Evolutionary conservation across 345 rosid species (phyloP).

Genomic region (Fremontodendron californicum): DNA sequence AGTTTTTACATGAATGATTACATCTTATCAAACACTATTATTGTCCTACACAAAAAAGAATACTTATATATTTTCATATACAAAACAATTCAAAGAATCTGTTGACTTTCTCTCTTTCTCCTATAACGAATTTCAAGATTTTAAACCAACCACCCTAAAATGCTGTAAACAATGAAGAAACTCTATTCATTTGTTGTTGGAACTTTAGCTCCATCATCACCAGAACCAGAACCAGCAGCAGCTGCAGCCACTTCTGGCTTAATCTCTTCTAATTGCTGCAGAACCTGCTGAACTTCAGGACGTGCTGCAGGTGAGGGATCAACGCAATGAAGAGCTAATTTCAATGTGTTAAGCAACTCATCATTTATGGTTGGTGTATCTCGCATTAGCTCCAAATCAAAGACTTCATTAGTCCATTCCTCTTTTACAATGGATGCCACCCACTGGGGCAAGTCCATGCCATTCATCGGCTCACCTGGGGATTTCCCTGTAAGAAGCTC

Average conservation of each 20-base stretch:
- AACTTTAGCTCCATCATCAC: constrained; percentile 39
- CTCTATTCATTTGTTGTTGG: constrained; percentile 31
- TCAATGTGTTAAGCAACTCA: constrained; percentile 74
- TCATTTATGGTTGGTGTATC: constrained; percentile 59
- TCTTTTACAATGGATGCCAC: constrained; percentile 92
- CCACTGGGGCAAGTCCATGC: constrained; percentile 93
- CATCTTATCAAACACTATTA: too few species aligned
- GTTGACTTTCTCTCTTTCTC: neutral
- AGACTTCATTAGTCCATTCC: constrained; percentile 95
- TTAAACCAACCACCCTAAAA: constrained; percentile 1
- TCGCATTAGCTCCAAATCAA: constrained; percentile 78
- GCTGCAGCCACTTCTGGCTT: constrained; percentile 45
- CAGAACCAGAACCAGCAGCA: constrained; percentile 30
- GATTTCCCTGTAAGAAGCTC: constrained; percentile 92
- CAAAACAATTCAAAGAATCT: constrained; percentile 14
- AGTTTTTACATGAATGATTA: too few species aligned
- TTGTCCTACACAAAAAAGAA: neutral
- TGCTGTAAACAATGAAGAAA: neutral
- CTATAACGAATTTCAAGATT: neutral
- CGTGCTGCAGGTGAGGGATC: constrained; percentile 78
- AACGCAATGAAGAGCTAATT: constrained; percentile 83
- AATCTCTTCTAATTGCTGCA: constrained; percentile 72
- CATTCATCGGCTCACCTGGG: constrained; percentile 73
- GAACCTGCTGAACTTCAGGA: constrained; percentile 65
- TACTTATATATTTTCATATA: neutral